Evolutionary conservation across 257 asterid genomes (phyloP).

Genomic region (Echites panduratus): DNA sequence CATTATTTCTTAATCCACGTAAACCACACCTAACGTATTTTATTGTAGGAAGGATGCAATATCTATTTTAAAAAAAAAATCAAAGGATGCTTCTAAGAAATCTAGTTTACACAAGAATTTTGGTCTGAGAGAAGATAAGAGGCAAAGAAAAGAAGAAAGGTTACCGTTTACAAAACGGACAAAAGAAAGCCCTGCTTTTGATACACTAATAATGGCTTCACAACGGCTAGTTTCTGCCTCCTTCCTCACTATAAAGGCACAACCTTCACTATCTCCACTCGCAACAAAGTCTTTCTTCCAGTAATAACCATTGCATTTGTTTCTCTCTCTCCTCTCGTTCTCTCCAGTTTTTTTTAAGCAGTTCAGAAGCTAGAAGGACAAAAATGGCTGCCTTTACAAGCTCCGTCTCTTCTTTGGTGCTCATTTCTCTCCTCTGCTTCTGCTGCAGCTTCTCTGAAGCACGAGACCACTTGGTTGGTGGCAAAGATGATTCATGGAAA

Average conservation of each 20-base stretch:
- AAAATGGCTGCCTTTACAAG: conserved; percentile 31
- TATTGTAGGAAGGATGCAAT: too few relatives aligned
- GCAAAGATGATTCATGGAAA: conserved; percentile 53
- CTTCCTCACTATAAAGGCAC: neutral
- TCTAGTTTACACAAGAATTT: too few relatives aligned
- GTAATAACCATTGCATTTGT: neutral
- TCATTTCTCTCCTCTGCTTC: conserved; percentile 17
- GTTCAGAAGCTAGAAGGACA: too few relatives aligned
- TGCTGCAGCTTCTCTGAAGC: conserved; percentile 37
- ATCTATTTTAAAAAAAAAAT: too few relatives aligned
- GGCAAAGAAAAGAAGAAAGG: neutral
- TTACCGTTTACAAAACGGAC: conserved; percentile 16
- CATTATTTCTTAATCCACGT: too few relatives aligned
- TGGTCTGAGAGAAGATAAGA: too few relatives aligned
- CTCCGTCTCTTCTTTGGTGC: conserved; percentile 9
- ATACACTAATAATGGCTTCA: neutral
- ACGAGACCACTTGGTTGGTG: conserved; percentile 54
- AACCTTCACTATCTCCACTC: neutral
- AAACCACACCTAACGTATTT: too few relatives aligned
- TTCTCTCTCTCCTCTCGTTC: neutral
- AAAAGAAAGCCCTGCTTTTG: neutral
- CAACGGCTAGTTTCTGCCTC: conserved; percentile 35
- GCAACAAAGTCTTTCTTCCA: conserved; percentile 12
- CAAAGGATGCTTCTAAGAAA: too few relatives aligned
- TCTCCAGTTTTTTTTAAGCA: neutral